Conservation (phyloP, 2,329 filamentous ascomycete genomes). For the Alternaria novae-zelandiae region DNA sequence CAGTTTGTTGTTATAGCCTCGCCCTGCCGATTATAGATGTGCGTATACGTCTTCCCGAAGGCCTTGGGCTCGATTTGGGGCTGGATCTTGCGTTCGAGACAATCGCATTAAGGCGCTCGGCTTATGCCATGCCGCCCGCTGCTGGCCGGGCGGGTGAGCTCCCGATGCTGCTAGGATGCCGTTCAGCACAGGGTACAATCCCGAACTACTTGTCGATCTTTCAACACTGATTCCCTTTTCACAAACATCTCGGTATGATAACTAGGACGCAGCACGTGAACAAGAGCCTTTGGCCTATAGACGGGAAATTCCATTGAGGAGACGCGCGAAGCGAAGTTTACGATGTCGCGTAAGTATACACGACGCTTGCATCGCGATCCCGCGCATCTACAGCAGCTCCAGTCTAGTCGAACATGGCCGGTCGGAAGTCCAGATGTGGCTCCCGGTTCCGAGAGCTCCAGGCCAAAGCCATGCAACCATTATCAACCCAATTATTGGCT, state of each 20-base stretch:
- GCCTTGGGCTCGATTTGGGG: not conserved
- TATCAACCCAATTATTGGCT: conserved; percentile 18
- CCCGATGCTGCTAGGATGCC: not conserved
- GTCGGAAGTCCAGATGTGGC: conserved; percentile 19
- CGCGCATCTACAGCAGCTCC: conserved; percentile 18
- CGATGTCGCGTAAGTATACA: conserved; percentile 9
- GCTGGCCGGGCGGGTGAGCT: not conserved
- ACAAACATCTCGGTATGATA: not conserved
- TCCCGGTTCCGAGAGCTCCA: conserved; percentile 14
- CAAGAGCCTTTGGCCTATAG: not conserved
- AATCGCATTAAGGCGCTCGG: conserved; percentile 3
- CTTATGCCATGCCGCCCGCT: not conserved
- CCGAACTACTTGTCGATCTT: not conserved
- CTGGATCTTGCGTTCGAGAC: not conserved
- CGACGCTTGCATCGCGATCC: conserved; percentile 8
- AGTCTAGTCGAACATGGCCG: conserved; percentile 7
- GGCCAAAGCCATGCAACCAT: conserved; percentile 12
- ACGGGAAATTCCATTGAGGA: not conserved
- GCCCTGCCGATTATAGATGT: conserved; percentile 22
- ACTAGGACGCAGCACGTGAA: not conserved
- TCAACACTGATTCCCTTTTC: not conserved
- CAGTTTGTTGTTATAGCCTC: conserved; percentile 20
- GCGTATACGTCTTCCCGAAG: not conserved
- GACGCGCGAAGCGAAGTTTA: not conserved
- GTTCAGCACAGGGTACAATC: not conserved